phyloP scores from a whole-genome alignment of 148 eudicot genomes.

The Rhododendron ferrugineum region DNA sequence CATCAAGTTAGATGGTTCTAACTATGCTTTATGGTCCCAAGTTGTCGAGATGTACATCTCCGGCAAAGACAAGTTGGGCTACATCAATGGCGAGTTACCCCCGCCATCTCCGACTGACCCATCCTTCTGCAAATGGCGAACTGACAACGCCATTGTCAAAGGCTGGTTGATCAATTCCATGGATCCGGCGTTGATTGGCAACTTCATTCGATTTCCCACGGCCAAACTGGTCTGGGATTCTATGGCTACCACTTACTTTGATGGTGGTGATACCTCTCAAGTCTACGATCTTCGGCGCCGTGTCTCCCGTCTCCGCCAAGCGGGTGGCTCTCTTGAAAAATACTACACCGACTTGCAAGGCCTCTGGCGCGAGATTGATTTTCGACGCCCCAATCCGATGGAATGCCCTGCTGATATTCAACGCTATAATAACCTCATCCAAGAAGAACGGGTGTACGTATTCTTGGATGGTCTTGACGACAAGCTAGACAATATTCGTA shows the following conservation, averaged over 20 bases:
- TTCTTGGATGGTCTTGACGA: not conserved
- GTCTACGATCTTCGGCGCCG: not conserved
- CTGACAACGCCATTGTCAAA: not conserved
- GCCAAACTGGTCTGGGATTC: not conserved
- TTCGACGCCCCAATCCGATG: not conserved
- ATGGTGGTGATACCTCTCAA: not conserved
- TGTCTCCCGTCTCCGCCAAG: not conserved
- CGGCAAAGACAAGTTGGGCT: not conserved
- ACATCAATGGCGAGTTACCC: not conserved
- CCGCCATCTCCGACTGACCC: not conserved
- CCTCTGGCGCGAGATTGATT: not conserved
- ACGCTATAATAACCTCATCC: not conserved
- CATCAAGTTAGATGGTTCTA: conserved; percentile 13
- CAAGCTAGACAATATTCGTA: not conserved
- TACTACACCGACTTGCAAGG: not conserved
- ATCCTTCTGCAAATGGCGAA: not conserved
- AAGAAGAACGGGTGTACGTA: not conserved
- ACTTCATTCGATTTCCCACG: not conserved
- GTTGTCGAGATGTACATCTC: conserved; percentile 12
- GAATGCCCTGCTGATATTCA: not conserved
- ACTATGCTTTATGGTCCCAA: conserved; percentile 13
- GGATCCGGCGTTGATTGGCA: not conserved
- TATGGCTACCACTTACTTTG: not conserved
- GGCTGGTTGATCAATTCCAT: conserved; percentile 6
- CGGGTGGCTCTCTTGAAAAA: not conserved